These are phyloP conservation scores for Nicotiana obtusifolia DNA, from an alignment of 257 asterid genomes.

Conservation along the genomic window DNA sequence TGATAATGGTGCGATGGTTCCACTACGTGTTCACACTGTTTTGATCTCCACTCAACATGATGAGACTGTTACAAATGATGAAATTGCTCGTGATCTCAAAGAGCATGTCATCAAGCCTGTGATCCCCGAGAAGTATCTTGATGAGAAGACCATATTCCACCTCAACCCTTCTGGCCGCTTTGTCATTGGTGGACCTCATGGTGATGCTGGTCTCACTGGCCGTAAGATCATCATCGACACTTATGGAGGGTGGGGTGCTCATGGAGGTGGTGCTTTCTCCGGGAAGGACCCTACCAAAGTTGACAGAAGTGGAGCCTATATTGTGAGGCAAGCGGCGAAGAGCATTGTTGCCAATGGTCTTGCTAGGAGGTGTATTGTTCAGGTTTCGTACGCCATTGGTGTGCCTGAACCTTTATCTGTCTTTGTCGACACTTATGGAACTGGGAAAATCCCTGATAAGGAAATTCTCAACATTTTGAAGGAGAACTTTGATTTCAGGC, in stretches of 20 bases:
- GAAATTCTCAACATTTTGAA: slow-evolving; percentile 8
- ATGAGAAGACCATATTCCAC: slow-evolving; percentile 9
- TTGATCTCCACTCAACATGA: slow-evolving; percentile 13
- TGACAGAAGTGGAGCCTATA: slow-evolving; percentile 9
- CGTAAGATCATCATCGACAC: slow-evolving; percentile 10
- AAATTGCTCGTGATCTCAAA: slow-evolving; percentile 11
- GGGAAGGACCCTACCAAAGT: slow-evolving; percentile 12
- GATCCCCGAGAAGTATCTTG: slow-evolving; percentile 10
- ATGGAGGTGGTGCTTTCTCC: slow-evolving; percentile 2
- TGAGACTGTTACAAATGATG: slow-evolving; percentile 7
- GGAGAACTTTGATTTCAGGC: slow-evolving; percentile 11
- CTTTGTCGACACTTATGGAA: slow-evolving; percentile 4
- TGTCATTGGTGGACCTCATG: slow-evolving; percentile 9
- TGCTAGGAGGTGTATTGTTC: slow-evolving; percentile 7
- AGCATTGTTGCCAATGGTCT: slow-evolving; percentile 10
- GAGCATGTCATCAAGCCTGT: slow-evolving; percentile 9
- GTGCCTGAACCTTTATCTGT: neutral
- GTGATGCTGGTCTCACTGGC: slow-evolving; percentile 13
- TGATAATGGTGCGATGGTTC: slow-evolving; percentile 2
- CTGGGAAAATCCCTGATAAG: slow-evolving; percentile 11
- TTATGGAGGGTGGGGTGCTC: slow-evolving; percentile 6
- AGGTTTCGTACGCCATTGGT: slow-evolving; percentile 9
- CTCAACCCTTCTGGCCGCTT: slow-evolving; percentile 13
- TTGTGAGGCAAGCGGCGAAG: slow-evolving; percentile 10
- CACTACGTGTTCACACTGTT: slow-evolving; percentile 7